A percentile compares a stretch with the other conserved stretches of the same genome.
These are phyloP conservation scores for Saccharomycopsis capsularis DNA, from an alignment of 805 yeast species.

Conservation along the genomic window DNA sequence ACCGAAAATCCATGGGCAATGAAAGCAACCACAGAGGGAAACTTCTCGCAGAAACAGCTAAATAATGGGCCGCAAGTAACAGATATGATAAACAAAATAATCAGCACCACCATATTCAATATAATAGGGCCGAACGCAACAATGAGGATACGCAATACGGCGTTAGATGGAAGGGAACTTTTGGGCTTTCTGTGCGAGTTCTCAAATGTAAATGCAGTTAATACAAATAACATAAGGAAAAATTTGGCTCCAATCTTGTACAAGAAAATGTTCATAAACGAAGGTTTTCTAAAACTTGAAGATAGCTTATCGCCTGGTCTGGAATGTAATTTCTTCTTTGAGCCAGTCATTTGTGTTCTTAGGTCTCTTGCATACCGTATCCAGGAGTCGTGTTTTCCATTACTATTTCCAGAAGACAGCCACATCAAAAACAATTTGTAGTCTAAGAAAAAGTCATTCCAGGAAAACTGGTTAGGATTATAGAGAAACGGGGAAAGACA, in stretches of 20 bases:
- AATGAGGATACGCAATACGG: constrained; percentile 38
- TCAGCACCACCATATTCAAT: constrained; percentile 36
- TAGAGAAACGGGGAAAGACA: constrained; percentile 53
- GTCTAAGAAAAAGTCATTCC: constrained; percentile 57
- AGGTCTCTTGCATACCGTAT: constrained; percentile 43
- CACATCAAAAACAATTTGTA: constrained; percentile 40
- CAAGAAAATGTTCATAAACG: constrained; percentile 36
- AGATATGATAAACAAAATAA: constrained; percentile 37
- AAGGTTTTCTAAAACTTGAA: constrained; percentile 44
- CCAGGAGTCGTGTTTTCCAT: constrained; percentile 32
- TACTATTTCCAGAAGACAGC: constrained; percentile 46
- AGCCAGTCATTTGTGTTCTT: constrained; percentile 51
- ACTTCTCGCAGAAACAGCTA: constrained; percentile 32
- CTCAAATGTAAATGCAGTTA: constrained; percentile 44
- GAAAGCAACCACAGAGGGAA: constrained; percentile 46
- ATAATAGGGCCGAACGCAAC: constrained; percentile 43
- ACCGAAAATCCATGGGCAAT: constrained; percentile 42
- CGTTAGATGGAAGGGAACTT: constrained; percentile 28
- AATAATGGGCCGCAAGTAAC: constrained; percentile 42
- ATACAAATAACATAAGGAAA: constrained; percentile 30
- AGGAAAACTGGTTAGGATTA: constrained; percentile 61
- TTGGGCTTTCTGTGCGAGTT: constrained; percentile 46
- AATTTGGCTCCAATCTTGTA: constrained; percentile 37
- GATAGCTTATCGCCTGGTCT: constrained; percentile 34
- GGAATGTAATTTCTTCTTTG: constrained; percentile 38